phyloP scores from a whole-genome alignment of 75 land plant species.

The Selaginella moellendorffii region DNA sequence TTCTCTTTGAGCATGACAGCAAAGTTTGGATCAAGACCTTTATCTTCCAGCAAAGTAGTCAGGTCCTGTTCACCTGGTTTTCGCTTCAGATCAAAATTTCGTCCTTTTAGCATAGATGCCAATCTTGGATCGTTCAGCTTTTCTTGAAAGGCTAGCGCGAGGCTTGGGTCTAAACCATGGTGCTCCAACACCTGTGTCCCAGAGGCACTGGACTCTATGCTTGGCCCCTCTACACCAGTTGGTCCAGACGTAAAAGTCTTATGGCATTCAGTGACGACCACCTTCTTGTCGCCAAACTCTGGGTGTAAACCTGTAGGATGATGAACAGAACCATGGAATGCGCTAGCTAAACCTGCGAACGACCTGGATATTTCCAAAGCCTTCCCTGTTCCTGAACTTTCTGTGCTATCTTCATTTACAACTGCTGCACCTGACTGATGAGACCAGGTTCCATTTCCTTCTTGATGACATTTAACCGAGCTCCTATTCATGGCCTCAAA shows the following conservation, averaged over 20 bases:
- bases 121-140: constrained; percentile 79
- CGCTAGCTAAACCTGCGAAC: background rate
- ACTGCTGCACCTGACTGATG: no score
- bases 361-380: background rate
- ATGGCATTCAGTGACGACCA: constrained; percentile 12
- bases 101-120: constrained; percentile 37
- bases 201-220: constrained; percentile 19
- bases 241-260: constrained; percentile 6
- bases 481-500: constrained; percentile 35
- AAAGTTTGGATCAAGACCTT: constrained; percentile 99
- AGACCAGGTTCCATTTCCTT: no score
- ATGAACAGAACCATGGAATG: background rate
- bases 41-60: constrained; percentile 64
- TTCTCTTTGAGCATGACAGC: constrained; percentile 95
- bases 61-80: constrained; percentile 64
- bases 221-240: background rate
- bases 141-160: constrained; percentile 72
- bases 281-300: background rate
- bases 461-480: no score
- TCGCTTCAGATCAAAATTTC: constrained; percentile 20
- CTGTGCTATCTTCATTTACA: constrained; percentile 31
- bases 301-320: background rate
- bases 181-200: constrained; percentile 25
- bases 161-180: constrained; percentile 41
- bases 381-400: no score